Evolutionary conservation across 1,139 yeast species (phyloP).

Genomic region (Candida pseudoviswanathii): DNA sequence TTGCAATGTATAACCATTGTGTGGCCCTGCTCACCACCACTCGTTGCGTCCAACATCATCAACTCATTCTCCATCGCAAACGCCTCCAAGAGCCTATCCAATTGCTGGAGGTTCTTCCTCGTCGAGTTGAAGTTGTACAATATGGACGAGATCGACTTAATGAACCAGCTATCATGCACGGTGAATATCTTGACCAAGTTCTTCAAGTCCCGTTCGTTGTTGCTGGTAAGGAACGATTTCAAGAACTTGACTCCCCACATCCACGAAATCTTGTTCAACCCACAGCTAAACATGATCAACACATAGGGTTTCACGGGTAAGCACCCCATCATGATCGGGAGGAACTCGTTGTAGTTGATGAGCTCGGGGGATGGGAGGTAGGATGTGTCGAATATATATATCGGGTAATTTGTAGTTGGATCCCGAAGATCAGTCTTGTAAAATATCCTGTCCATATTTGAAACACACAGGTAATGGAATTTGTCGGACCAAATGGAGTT

Average conservation of each 20-base stretch:
- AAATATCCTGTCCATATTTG: conserved; percentile 54
- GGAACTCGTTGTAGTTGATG: conserved; percentile 45
- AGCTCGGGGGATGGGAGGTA: conserved; percentile 61
- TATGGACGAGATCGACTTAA: conserved; percentile 76
- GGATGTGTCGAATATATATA: conserved; percentile 77
- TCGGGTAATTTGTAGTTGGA: conserved; percentile 62
- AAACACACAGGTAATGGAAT: not conserved
- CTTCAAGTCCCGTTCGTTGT: conserved; percentile 41
- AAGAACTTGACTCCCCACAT: conserved; percentile 79
- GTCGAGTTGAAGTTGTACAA: conserved; percentile 53
- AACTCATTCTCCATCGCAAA: conserved; percentile 20
- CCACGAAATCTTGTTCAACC: conserved; percentile 71
- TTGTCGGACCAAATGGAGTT: not conserved
- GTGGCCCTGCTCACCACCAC: conserved; percentile 1
- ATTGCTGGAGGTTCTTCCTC: conserved; percentile 29
- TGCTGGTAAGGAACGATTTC: conserved; percentile 60
- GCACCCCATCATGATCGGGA: conserved; percentile 37
- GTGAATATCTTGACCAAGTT: conserved; percentile 65
- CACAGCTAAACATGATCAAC: conserved; percentile 75
- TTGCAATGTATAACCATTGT: conserved; percentile 36
- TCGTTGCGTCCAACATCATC: not conserved
- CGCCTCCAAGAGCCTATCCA: conserved; percentile 34
- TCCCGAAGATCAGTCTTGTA: conserved; percentile 61
- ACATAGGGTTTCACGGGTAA: conserved; percentile 63
- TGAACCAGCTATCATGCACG: conserved; percentile 92